phyloP scores from a whole-genome alignment of 2,329 filamentous ascomycete species.

The Neophaeococcomyces mojaviensis region DNA sequence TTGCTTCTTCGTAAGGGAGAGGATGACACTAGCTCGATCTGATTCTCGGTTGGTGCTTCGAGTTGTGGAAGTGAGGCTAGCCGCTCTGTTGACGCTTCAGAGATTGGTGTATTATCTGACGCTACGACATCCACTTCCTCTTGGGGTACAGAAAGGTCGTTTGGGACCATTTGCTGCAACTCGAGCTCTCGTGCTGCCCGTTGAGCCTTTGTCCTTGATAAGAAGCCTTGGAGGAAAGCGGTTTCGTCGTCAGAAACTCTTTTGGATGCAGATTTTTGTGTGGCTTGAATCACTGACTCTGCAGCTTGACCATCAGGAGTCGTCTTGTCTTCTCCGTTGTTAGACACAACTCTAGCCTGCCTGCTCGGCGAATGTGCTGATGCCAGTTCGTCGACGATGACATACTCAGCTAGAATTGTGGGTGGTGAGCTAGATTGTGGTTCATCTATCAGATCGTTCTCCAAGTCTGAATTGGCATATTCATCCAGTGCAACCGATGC shows the following conservation, averaged over 20 bases:
- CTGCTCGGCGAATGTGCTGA: not conserved
- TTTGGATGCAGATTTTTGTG: not conserved
- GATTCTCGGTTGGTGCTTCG: conserved; percentile 4
- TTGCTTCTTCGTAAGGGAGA: conserved; percentile 31
- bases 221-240: conserved; percentile 22
- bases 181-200: not conserved
- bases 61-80: not conserved
- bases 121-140: not conserved
- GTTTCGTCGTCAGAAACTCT: conserved; percentile 18
- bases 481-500: too few relatives aligned
- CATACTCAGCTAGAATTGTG: too few relatives aligned
- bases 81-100: not conserved
- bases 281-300: not conserved
- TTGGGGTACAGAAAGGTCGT: not conserved
- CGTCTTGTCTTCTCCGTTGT: not conserved
- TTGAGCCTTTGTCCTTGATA: conserved; percentile 15
- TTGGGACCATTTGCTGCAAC: not conserved
- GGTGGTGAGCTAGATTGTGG: too few relatives aligned
- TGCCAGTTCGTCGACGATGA: too few relatives aligned
- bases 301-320: not conserved
- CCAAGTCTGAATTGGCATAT: too few relatives aligned
- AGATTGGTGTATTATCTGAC: not conserved
- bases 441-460: too few relatives aligned
- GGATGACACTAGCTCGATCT: conserved; percentile 6
- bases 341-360: not conserved